These are phyloP conservation scores for Alternaria novae-zelandiae DNA, from an alignment of 2,329 filamentous ascomycete species.

Conservation along the genomic window DNA sequence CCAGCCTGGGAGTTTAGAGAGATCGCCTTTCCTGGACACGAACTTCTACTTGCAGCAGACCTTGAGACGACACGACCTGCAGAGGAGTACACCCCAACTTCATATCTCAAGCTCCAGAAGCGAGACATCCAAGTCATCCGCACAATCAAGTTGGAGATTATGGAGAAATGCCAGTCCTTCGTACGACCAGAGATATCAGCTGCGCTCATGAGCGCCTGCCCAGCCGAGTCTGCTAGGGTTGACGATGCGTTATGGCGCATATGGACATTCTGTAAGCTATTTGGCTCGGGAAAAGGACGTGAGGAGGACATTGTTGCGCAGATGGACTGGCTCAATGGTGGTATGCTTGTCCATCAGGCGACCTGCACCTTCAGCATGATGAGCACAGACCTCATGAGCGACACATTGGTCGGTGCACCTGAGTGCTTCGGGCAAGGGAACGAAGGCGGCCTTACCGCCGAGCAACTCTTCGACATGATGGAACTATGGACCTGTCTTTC, in stretches of 20 bases:
- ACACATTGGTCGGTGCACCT: conserved; percentile 62
- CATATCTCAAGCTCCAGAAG: conserved; percentile 60
- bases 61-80: conserved; percentile 54
- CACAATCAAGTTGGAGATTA: conserved; percentile 62
- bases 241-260: conserved; percentile 70
- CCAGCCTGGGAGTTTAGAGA: conserved; percentile 67
- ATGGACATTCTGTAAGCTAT: conserved; percentile 70
- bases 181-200: conserved; percentile 63
- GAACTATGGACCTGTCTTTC: conserved; percentile 69
- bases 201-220: conserved; percentile 58
- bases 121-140: conserved; percentile 61
- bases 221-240: conserved; percentile 57
- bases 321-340: conserved; percentile 68
- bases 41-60: conserved; percentile 49
- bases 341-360: conserved; percentile 57
- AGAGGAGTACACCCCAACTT: conserved; percentile 60
- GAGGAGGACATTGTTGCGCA: conserved; percentile 66
- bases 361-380: conserved; percentile 55
- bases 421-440: conserved; percentile 67
- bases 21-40: conserved; percentile 60
- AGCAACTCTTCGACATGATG: conserved; percentile 68
- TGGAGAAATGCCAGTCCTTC: conserved; percentile 61
- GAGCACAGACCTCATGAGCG: conserved; percentile 59
- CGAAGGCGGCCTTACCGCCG: conserved; percentile 58
- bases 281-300: conserved; percentile 63